phyloP scores from a whole-genome alignment of 75 land plant genomes.

The Pinus tabuliformis region DNA sequence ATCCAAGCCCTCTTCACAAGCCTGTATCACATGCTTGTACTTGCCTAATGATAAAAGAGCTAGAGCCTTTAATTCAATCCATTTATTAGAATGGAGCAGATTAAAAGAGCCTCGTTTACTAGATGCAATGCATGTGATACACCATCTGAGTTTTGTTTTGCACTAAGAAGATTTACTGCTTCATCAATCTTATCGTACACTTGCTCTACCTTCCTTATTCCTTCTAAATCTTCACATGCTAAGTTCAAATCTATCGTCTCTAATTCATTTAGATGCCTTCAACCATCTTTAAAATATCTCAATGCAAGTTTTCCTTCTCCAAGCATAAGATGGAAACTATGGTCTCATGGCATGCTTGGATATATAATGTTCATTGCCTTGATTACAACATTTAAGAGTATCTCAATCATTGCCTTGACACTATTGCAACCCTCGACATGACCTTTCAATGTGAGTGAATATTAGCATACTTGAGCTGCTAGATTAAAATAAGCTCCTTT shows the following conservation, averaged over 20 bases:
- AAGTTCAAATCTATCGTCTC: constrained; percentile 23
- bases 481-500: no score
- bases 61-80: constrained; percentile 75
- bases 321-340: constrained; percentile 42
- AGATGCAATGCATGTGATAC: constrained; percentile 44
- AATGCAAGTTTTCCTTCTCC: constrained; percentile 40
- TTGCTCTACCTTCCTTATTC: constrained; percentile 38
- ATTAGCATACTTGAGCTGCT: no score
- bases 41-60: constrained; percentile 63
- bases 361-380: no score
- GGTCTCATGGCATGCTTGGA: no score
- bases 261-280: constrained; percentile 17
- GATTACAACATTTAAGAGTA: no score
- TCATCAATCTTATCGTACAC: constrained; percentile 37
- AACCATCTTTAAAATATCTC: constrained; percentile 33
- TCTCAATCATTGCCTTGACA: no score
- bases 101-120: constrained; percentile 56
- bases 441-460: no score
- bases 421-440: no score
- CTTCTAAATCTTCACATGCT: constrained; percentile 34
- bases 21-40: constrained; percentile 61
- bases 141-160: constrained; percentile 26
- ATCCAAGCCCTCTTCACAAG: constrained; percentile 47
- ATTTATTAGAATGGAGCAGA: constrained; percentile 64
- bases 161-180: constrained; percentile 34